phyloP scores from a whole-genome alignment of 2,329 filamentous ascomycete species.

The Mycosphaerelloides madeirae region DNA sequence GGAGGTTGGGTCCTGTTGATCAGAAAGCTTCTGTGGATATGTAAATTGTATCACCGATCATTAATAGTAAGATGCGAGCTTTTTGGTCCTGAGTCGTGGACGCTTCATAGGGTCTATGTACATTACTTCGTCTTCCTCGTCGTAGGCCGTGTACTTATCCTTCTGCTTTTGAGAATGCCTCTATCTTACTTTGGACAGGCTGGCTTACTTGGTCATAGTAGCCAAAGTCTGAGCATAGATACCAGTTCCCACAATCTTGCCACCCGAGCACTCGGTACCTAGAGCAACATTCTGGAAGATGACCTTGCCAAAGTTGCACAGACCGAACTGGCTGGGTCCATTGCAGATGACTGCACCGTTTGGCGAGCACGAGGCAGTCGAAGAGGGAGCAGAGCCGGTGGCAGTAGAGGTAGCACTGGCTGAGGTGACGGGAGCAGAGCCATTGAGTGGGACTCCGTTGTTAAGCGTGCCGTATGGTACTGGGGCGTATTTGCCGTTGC shows the following conservation, averaged over 20 bases:
- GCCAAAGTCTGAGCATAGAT: not conserved
- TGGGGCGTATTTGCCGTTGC: slow-evolving; percentile 54
- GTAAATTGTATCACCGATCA: too few species aligned
- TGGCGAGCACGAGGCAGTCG: slow-evolving; percentile 25
- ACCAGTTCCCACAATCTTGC: slow-evolving; percentile 29
- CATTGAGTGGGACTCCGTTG: slow-evolving; percentile 44
- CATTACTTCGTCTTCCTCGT: not conserved
- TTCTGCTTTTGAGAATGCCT: too few species aligned
- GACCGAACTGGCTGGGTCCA: slow-evolving; percentile 36
- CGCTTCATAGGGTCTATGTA: too few species aligned
- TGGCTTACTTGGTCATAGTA: not conserved
- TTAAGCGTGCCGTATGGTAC: slow-evolving; percentile 47
- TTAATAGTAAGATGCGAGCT: too few species aligned
- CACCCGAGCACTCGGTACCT: slow-evolving; percentile 42
- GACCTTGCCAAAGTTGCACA: slow-evolving; percentile 42
- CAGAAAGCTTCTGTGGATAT: slow-evolving; percentile 1
- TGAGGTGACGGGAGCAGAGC: not conserved
- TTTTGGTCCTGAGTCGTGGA: too few species aligned
- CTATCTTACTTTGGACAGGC: too few species aligned
- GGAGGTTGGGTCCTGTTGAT: slow-evolving; percentile 37
- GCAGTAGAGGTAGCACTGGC: not conserved
- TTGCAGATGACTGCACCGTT: slow-evolving; percentile 40
- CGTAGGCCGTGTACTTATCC: not conserved
- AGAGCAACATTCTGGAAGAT: slow-evolving; percentile 40
- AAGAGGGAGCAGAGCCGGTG: slow-evolving; percentile 11